Conservation (phyloP, 768 basidiomycete genomes). For the Lactarius evosmus region DNA sequence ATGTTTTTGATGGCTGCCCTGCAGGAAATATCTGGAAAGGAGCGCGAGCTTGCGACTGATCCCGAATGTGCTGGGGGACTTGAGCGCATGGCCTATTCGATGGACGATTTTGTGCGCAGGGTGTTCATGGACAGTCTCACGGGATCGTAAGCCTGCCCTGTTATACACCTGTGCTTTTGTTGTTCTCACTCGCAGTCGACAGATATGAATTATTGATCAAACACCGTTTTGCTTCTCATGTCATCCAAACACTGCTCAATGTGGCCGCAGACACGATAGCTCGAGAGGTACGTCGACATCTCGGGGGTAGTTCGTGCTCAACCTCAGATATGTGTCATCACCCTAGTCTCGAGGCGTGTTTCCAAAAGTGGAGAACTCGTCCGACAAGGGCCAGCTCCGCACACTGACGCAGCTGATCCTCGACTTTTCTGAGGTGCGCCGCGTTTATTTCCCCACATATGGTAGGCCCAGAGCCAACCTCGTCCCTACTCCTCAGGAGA, state of each 20-base stretch:
- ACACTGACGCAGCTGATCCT: slow-evolving; percentile 60
- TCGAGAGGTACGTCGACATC: slow-evolving; percentile 53
- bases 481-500: slow-evolving; percentile 48
- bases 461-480: not conserved
- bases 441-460: not conserved
- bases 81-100: slow-evolving; percentile 86
- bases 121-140: slow-evolving; percentile 85
- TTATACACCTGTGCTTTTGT: not conserved
- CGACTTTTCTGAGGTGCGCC: slow-evolving; percentile 59
- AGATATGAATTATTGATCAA: slow-evolving; percentile 64
- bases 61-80: slow-evolving; percentile 89
- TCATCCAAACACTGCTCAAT: slow-evolving; percentile 83
- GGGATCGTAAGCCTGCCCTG: slow-evolving; percentile 68
- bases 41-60: slow-evolving; percentile 87
- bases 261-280: slow-evolving; percentile 61
- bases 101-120: slow-evolving; percentile 94
- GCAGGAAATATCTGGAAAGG: slow-evolving; percentile 81
- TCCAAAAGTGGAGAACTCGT: slow-evolving; percentile 43
- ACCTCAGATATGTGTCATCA: not conserved
- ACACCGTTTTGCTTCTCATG: slow-evolving; percentile 94
- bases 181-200: slow-evolving; percentile 10
- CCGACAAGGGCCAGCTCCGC: slow-evolving; percentile 58
- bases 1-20: slow-evolving; percentile 81
- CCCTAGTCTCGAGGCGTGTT: slow-evolving; percentile 55
- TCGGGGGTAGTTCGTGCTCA: not conserved